phyloP scores from a whole-genome alignment of 2,329 filamentous ascomycete genomes.

The Colletotrichum somersetense region DNA sequence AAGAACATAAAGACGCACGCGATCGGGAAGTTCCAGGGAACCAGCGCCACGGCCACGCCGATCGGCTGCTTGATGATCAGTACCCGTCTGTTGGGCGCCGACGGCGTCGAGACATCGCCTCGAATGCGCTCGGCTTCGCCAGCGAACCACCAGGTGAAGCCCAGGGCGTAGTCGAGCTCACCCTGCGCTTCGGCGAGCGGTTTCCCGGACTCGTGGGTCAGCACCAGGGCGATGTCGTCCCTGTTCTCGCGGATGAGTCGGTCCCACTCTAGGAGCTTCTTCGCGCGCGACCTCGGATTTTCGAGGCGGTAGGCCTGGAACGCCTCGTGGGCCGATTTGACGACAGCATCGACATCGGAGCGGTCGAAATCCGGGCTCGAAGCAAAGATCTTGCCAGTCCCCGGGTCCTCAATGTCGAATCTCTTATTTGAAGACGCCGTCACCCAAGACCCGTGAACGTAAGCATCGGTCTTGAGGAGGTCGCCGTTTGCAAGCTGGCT shows the following conservation, averaged over 20 bases:
- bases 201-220: slow-evolving; percentile 68
- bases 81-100: slow-evolving; percentile 72
- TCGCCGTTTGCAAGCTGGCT: slow-evolving; percentile 58
- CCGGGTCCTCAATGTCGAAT: slow-evolving; percentile 67
- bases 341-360: slow-evolving; percentile 54
- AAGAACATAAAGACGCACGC: slow-evolving; percentile 56
- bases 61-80: slow-evolving; percentile 74
- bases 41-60: slow-evolving; percentile 52
- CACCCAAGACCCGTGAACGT: slow-evolving; percentile 62
- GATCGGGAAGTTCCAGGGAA: slow-evolving; percentile 71
- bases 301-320: slow-evolving; percentile 55
- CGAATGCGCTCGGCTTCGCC: slow-evolving; percentile 64
- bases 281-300: slow-evolving; percentile 53
- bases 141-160: slow-evolving; percentile 70
- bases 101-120: slow-evolving; percentile 71
- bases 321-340: slow-evolving; percentile 52
- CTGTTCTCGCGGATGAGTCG: slow-evolving; percentile 50
- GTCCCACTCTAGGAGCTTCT: slow-evolving; percentile 54
- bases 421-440: slow-evolving; percentile 59
- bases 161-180: slow-evolving; percentile 67
- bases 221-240: slow-evolving; percentile 54
- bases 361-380: slow-evolving; percentile 61
- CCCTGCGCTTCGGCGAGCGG: slow-evolving; percentile 65
- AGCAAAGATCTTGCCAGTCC: slow-evolving; percentile 62
- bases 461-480: slow-evolving; percentile 62